Evolutionary conservation across 352 stramenopile genomes (phyloP), one percentile per base, ranked within the genome.

Genomic region (Globisporangium emineosum): DNA sequence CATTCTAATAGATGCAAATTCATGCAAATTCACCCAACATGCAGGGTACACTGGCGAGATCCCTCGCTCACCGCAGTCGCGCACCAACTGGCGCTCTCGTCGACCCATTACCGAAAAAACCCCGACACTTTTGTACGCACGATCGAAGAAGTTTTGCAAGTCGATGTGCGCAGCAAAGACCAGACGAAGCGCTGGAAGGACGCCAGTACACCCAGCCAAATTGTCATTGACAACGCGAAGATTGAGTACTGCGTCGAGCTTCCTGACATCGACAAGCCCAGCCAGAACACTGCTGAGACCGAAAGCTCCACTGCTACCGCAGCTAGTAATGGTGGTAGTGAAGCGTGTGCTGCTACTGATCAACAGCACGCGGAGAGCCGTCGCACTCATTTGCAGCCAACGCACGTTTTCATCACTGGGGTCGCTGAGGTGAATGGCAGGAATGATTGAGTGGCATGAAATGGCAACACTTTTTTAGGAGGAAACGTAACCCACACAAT

Each of bases 111-210:
- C 52, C 69, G 63, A 19, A 57, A 65, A 19, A 57, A 68, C 21
- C 53, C 72, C 10, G 57, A 66, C 1, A 53, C 43, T 0, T 82
- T 91, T 47, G 63, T 77, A 5, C 56, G 62, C 32, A 77, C 81
- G 9, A 83, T 93, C 50, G 70, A 90, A 61, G 64, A 93, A 53
- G 79, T 93, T 8, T 61, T 93, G 57, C 73, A 76, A 60, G 82
- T 86, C 17, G 84, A 93, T 33, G 81, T 93, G 23, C 84, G 84
- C 30, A 93, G 84, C 68, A 90, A 89, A 66, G 76, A 89, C 45
- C 82, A 89, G 40, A 93, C 83, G 15, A 73, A 73, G 62, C 73
- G 79, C 5, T 85, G 72, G 69, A 70, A 68, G 25, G 72, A 66
- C 15, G 57, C 66, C 1, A 65, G 71, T 29, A 67, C 71, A 51